Conservation (phyloP, 2,329 filamentous ascomycete genomes). For the Claviceps capensis region DNA sequence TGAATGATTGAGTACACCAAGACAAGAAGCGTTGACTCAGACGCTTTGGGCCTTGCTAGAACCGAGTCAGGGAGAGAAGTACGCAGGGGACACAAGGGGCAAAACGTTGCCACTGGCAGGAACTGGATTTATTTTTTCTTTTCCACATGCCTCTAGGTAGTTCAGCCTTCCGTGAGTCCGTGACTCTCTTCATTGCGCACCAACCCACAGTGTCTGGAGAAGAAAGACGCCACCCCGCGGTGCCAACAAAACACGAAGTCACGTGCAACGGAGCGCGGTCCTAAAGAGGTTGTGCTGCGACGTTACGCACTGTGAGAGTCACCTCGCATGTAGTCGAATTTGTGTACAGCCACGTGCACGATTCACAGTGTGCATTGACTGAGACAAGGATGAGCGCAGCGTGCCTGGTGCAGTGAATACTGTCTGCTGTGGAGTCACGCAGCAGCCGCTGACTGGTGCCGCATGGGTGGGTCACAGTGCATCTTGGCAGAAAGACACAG, state of each 20-base stretch:
- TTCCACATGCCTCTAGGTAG: background rate
- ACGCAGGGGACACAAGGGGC: slow-evolving; percentile 3
- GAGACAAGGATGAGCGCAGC: background rate
- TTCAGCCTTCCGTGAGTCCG: slow-evolving; percentile 4
- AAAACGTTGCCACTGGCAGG: slow-evolving; percentile 14
- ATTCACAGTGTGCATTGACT: slow-evolving; percentile 8
- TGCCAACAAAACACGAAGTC: slow-evolving; percentile 20
- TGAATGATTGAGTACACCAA: background rate
- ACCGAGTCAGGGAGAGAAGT: background rate
- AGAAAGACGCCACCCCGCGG: slow-evolving; percentile 8
- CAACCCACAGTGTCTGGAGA: slow-evolving; percentile 18
- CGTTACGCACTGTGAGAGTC: background rate
- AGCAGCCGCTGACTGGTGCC: background rate
- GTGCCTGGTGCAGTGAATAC: background rate
- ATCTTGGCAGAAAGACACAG: background rate
- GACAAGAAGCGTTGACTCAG: background rate
- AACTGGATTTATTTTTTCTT: slow-evolving; percentile 8
- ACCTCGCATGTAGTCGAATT: background rate
- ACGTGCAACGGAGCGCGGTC: slow-evolving; percentile 12
- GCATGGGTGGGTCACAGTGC: background rate
- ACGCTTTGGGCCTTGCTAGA: no score
- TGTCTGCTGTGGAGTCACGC: background rate
- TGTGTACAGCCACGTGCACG: background rate
- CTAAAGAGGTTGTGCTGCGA: slow-evolving; percentile 6
- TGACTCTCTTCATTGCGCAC: slow-evolving; percentile 4